Base-by-base conservation (phyloP, 257 asterid species). In the Fraxinus anomala region DNA sequence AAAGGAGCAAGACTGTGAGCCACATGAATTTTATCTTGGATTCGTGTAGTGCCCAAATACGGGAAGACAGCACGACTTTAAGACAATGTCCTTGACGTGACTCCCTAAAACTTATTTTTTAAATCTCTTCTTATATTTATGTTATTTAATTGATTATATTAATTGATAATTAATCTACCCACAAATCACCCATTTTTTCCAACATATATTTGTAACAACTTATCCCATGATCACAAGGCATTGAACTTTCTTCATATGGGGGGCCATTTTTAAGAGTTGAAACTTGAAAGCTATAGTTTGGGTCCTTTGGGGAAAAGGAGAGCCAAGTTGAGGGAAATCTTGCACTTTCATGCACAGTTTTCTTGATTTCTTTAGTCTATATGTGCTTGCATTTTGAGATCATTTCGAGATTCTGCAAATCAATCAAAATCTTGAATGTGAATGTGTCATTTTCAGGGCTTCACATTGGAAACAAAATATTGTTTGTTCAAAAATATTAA, bases 401-500 rank as follows among this genome's bases (percentile, higher is more conserved):
- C 78, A 72, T 12, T 72, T 73, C 14, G 56, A 74, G 79, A 65
- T n/a, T 71, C 72, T 70, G 47, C 66, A 39, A 37, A 67, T 76
- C 80, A 79, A 67, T 70, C 70, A 33, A 73, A 68, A 54, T 76
- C 82, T 49, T 78, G 73, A 8, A 31, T 40, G 75, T 70, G 49
- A 61, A 47, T 26, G 71, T 82, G 84, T 85, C 84, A 74, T 80
- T 85, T 79, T 82, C 84, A 70, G 8, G 76, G 54, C 23, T 78
- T 74, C 71, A 30, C 73, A 31, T 49, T 36, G 13, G 56, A 16
- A 73, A 40, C 77, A 75, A 26, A 14, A 39, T 42, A 54, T 71
- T 49, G 78, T 63, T 73, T 19, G 71, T 73, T 74, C 76, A 78
- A 78, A 65, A 72, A 75, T 74, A 61, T 23, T 10, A 63, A 63